These are phyloP conservation scores for Colletotrichum sp. DNA, from an alignment of 2,329 filamentous ascomycete genomes.

Conservation along the genomic window DNA sequence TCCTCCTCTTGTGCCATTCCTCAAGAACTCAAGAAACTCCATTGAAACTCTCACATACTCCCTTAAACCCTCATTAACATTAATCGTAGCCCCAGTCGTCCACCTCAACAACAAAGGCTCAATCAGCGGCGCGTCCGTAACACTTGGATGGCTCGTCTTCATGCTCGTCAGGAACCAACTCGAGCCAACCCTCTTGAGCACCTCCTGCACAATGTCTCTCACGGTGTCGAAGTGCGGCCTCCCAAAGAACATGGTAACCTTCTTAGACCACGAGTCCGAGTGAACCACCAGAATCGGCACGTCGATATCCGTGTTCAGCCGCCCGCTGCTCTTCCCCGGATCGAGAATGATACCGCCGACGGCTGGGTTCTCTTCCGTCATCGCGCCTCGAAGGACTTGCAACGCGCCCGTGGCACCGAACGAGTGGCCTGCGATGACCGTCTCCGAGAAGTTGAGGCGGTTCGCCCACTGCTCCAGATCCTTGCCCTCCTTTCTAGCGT, in stretches of 20 bases:
- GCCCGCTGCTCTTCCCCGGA: conserved; percentile 68
- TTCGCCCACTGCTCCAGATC: conserved; percentile 53
- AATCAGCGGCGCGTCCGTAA: conserved; percentile 70
- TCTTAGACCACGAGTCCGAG: conserved; percentile 67
- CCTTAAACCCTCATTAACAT: conserved; percentile 58
- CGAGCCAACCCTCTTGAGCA: conserved; percentile 45
- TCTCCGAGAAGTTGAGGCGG: conserved; percentile 57
- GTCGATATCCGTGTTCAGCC: conserved; percentile 61
- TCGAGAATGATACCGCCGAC: conserved; percentile 67
- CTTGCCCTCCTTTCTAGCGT: conserved; percentile 47
- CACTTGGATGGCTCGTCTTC: conserved; percentile 64
- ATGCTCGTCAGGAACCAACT: conserved; percentile 61
- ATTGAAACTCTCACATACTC: conserved; percentile 65
- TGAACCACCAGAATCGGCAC: conserved; percentile 67
- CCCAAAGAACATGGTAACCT: conserved; percentile 63
- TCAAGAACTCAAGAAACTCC: conserved; percentile 59
- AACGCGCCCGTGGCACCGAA: conserved; percentile 70
- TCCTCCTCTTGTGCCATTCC: conserved; percentile 44
- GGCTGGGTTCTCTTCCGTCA: conserved; percentile 52
- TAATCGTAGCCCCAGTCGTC: conserved; percentile 65
- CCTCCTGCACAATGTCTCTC: conserved; percentile 47
- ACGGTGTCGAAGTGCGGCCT: conserved; percentile 70
- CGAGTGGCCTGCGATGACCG: conserved; percentile 67
- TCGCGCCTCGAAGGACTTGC: conserved; percentile 51
- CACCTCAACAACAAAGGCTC: conserved; percentile 65